phyloP scores from a whole-genome alignment of 2,329 filamentous ascomycete species.

The Penicillium psychrosexuale region DNA sequence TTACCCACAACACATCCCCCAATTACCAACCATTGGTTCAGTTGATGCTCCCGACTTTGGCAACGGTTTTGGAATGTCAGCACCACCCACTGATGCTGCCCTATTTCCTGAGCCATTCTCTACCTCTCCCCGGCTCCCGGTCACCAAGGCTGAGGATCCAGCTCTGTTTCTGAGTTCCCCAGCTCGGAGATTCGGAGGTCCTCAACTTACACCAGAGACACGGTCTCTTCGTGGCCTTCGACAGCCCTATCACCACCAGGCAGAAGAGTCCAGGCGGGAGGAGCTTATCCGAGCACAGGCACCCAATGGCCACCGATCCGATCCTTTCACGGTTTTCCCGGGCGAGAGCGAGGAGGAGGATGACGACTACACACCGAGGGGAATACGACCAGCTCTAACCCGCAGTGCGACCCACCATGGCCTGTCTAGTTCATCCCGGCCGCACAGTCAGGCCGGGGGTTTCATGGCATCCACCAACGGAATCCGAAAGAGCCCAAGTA shows the following conservation, averaged over 20 bases:
- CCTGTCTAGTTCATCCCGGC: constrained; percentile 28
- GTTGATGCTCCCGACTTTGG: constrained; percentile 36
- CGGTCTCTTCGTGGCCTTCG: constrained; percentile 30
- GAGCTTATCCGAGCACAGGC: constrained; percentile 37
- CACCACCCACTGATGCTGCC: constrained; percentile 35
- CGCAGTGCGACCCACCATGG: constrained; percentile 43
- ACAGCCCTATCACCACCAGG: constrained; percentile 50
- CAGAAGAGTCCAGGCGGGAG: constrained; percentile 48
- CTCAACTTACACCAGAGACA: constrained; percentile 32
- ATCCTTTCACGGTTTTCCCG: constrained; percentile 30
- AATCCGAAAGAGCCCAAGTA: constrained; percentile 43
- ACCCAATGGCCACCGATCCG: constrained; percentile 25
- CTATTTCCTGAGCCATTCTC: constrained; percentile 46
- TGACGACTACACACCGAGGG: constrained; percentile 34
- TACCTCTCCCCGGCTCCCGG: constrained; percentile 43
- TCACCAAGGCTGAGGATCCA: constrained; percentile 44
- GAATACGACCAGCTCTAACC: constrained; percentile 36
- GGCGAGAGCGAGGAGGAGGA: constrained; percentile 35
- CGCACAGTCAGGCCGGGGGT: constrained; percentile 31
- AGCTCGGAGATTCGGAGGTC: constrained; percentile 46
- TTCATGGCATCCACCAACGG: constrained; percentile 35
- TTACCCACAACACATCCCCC: constrained; percentile 30
- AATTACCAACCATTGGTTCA: constrained; percentile 35
- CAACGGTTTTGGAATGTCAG: constrained; percentile 27
- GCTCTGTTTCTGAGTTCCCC: constrained; percentile 50